phyloP scores from a whole-genome alignment of 73 alveolate species.

The Effrenium voratum region DNA sequence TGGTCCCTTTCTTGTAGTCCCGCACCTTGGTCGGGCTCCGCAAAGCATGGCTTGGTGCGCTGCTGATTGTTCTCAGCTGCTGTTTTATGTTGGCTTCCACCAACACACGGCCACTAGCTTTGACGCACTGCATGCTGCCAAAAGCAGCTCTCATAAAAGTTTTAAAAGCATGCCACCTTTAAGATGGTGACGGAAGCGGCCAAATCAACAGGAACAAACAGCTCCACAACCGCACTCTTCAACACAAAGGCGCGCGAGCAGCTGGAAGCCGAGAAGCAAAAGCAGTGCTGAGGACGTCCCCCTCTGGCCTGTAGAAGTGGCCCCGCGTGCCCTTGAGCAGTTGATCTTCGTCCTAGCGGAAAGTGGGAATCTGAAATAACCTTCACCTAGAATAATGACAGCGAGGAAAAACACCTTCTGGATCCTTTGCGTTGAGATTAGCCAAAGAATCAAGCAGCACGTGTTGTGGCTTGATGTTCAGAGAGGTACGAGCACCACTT shows the following conservation, averaged over 20 bases:
- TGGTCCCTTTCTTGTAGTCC: not conserved
- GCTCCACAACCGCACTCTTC: too few relatives aligned
- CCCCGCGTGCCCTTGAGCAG: not conserved
- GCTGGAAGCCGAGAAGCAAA: not conserved
- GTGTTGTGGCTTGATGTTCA: too few relatives aligned
- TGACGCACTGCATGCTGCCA: not conserved
- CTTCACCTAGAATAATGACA: too few relatives aligned
- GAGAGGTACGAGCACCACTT: too few relatives aligned
- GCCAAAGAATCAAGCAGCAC: too few relatives aligned
- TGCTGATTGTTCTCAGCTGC: not conserved
- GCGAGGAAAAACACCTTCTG: too few relatives aligned
- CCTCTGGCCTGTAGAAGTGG: conserved; percentile 3
- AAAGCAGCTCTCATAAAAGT: not conserved
- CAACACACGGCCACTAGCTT: not conserved
- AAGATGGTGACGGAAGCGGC: too few relatives aligned
- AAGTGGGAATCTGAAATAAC: too few relatives aligned
- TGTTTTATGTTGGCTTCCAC: too few relatives aligned
- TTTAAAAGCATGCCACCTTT: not conserved
- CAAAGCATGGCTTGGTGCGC: not conserved
- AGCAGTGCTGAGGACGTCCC: not conserved
- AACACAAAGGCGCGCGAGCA: not conserved
- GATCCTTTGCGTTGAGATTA: too few relatives aligned
- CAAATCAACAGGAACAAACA: too few relatives aligned
- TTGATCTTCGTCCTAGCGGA: not conserved
- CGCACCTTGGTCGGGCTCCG: not conserved